Evolutionary conservation across 2,329 filamentous ascomycete species (phyloP).

Genomic region (Paramyrothecium sp.): DNA sequence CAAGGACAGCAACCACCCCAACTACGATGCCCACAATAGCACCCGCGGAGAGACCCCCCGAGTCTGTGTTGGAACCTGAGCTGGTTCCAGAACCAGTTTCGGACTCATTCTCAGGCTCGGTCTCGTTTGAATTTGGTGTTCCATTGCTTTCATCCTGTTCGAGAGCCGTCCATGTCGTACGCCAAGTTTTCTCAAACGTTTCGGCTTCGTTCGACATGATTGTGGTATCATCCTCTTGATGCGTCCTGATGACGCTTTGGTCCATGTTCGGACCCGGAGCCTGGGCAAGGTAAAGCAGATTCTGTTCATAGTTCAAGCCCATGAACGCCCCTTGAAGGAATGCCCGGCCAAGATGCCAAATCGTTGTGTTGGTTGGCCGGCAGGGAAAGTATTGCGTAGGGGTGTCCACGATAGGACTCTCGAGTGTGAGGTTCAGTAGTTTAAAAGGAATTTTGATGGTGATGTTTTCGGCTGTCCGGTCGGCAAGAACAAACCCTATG

Average conservation of each 20-base stretch:
- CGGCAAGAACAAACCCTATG: conserved; percentile 23
- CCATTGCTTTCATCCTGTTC: neutral
- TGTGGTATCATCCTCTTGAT: neutral
- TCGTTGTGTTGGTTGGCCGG: neutral
- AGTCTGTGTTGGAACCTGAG: no score
- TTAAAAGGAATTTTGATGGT: conserved; percentile 20
- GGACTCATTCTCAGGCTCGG: no score
- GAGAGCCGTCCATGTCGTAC: neutral
- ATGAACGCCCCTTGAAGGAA: neutral
- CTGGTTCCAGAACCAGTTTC: no score
- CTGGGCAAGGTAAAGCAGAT: conserved; percentile 34
- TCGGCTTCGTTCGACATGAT: neutral
- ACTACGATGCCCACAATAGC: no score
- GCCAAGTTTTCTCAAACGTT: neutral
- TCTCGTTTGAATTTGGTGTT: no score
- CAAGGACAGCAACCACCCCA: no score
- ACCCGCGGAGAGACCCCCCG: no score
- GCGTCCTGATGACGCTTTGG: neutral
- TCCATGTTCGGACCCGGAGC: conserved; percentile 31
- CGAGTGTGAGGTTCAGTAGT: conserved; percentile 36
- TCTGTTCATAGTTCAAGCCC: conserved; percentile 5
- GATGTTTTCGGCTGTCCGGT: conserved; percentile 24
- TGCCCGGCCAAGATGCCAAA: neutral
- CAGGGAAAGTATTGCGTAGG: conserved; percentile 41
- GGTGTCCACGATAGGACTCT: conserved; percentile 27